Percentiles rank a stretch among this genome's conserved stretches.
Evolutionary conservation across 768 basidiomycete species (phyloP).

Genomic region (Lactifluus hygrophoroides): DNA sequence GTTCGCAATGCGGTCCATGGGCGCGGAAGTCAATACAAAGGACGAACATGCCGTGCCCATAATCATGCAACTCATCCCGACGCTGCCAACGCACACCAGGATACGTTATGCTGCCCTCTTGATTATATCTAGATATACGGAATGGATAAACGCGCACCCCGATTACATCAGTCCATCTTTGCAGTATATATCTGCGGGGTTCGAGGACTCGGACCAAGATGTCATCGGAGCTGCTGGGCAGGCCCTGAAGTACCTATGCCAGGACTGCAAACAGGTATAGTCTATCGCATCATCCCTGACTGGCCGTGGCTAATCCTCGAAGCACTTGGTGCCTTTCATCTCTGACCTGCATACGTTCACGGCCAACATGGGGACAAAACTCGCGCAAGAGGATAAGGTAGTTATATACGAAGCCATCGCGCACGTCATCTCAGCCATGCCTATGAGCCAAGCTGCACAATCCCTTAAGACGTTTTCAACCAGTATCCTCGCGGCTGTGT

Average conservation of each 20-base stretch:
- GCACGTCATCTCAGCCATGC: slow-evolving; percentile 91
- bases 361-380: slow-evolving; percentile 64
- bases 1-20: slow-evolving; percentile 98
- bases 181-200: slow-evolving; percentile 87
- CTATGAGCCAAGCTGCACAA: slow-evolving; percentile 77
- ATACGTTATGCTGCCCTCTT: slow-evolving; percentile 94
- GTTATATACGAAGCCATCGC: slow-evolving; percentile 96
- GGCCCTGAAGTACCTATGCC: slow-evolving; percentile 92
- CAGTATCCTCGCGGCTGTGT: slow-evolving; percentile 74
- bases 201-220: slow-evolving; percentile 70
- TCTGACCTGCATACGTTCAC: slow-evolving; percentile 89
- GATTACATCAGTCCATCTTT: slow-evolving; percentile 78
- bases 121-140: slow-evolving; percentile 91
- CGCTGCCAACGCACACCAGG: slow-evolving; percentile 79
- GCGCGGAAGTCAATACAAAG: slow-evolving; percentile 77
- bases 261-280: slow-evolving; percentile 84
- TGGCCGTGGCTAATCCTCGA: slow-evolving; percentile 14
- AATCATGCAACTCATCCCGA: slow-evolving; percentile 91
- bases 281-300: not conserved
- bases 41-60: slow-evolving; percentile 88
- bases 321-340: slow-evolving; percentile 89
- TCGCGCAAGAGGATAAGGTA: slow-evolving; percentile 79
- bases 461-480: slow-evolving; percentile 81
- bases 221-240: slow-evolving; percentile 93
- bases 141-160: slow-evolving; percentile 91